phyloP scores from a whole-genome alignment of 2,329 filamentous ascomycete genomes.

The Mycogone perniciosa region DNA sequence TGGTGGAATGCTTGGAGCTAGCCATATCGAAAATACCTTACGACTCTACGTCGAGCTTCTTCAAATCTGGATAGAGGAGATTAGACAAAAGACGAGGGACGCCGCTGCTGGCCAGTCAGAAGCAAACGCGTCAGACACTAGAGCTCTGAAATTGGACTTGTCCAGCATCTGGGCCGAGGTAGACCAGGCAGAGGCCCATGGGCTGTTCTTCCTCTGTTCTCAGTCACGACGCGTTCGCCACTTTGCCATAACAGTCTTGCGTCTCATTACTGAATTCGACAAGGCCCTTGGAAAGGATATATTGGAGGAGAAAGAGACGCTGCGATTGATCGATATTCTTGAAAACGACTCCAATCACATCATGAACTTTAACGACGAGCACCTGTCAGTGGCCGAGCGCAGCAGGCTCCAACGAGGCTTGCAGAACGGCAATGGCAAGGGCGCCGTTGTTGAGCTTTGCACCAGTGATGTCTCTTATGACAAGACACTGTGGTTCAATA shows the following conservation, averaged over 20 bases:
- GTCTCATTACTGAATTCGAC: conserved; percentile 90
- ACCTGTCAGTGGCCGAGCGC: conserved; percentile 83
- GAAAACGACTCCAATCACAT: conserved; percentile 84
- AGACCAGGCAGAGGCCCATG: conserved; percentile 94
- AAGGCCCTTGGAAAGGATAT: conserved; percentile 69
- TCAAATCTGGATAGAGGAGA: conserved; percentile 96
- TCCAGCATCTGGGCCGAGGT: conserved; percentile 89
- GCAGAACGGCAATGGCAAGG: conserved; percentile 74
- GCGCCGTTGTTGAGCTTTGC: conserved; percentile 86
- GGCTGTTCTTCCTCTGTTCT: conserved; percentile 93
- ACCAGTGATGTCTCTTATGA: conserved; percentile 95
- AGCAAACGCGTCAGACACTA: conserved; percentile 56
- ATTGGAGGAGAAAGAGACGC: conserved; percentile 53
- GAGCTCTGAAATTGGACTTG: conserved; percentile 73
- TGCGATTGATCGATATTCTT: conserved; percentile 81
- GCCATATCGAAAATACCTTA: conserved; percentile 90
- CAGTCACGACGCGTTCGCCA: conserved; percentile 84
- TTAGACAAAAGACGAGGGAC: conserved; percentile 76
- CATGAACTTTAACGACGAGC: conserved; percentile 87
- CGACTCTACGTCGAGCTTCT: conserved; percentile 89
- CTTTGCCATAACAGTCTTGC: conserved; percentile 86
- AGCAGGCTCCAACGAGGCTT: conserved; percentile 88
- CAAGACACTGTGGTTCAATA: conserved; percentile 92
- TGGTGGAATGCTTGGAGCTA: conserved; percentile 88
- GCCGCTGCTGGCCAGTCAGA: conserved; percentile 60